phyloP scores from a whole-genome alignment of 2,329 filamentous ascomycete species.

The Bipolaris zeicola region DNA sequence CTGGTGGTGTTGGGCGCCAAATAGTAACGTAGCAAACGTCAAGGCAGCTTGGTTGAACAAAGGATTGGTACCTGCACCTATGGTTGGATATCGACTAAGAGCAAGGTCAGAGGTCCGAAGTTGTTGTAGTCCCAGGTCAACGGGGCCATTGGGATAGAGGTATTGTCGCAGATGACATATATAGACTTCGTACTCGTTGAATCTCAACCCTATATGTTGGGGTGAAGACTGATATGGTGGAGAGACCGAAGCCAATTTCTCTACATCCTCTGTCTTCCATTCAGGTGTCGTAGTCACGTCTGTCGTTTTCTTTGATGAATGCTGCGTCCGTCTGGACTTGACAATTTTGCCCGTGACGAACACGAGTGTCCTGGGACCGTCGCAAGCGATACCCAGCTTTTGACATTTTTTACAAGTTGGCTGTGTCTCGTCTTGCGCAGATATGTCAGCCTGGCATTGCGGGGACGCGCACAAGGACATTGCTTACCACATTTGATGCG shows the following conservation, averaged over 20 bases:
- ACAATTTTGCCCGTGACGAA: slow-evolving; percentile 38
- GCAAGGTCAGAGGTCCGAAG: slow-evolving; percentile 24
- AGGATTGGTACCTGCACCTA: slow-evolving; percentile 5
- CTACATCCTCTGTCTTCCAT: slow-evolving; percentile 2
- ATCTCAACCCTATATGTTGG: slow-evolving; percentile 3
- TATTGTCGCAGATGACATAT: slow-evolving; percentile 32
- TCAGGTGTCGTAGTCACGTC: not conserved
- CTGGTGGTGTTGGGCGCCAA: slow-evolving; percentile 30
- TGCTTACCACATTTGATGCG: slow-evolving; percentile 42
- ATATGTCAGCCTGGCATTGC: slow-evolving; percentile 8
- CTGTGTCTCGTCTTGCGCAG: slow-evolving; percentile 30
- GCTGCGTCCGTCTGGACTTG: slow-evolving; percentile 29
- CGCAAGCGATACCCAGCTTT: slow-evolving; percentile 30
- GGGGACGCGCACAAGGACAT: not conserved
- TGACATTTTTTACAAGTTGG: slow-evolving; percentile 36
- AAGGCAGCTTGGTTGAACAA: slow-evolving; percentile 29
- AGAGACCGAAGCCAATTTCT: not conserved
- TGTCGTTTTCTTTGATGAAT: not conserved
- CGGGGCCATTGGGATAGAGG: slow-evolving; percentile 26
- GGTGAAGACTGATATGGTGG: not conserved
- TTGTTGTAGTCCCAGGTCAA: slow-evolving; percentile 29
- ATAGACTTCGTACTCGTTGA: slow-evolving; percentile 30
- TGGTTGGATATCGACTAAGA: not conserved
- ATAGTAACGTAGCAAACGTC: slow-evolving; percentile 35
- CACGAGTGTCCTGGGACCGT: slow-evolving; percentile 28